Evolutionary conservation across 345 rosid species (phyloP), one percentile per base, ranked within the genome.

Genomic region (Reutealis trisperma): DNA sequence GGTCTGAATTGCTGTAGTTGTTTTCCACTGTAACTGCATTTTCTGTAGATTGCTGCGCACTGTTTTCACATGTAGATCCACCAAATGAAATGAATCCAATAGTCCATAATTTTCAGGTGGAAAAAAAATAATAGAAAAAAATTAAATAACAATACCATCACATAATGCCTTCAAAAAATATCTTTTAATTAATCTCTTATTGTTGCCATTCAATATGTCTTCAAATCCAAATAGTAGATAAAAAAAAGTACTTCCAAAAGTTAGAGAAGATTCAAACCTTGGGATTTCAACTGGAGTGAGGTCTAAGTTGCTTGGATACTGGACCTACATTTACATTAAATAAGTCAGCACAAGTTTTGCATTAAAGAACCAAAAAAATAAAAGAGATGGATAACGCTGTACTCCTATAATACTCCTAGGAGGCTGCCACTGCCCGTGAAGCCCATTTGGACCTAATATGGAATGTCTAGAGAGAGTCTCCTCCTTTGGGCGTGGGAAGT

Each of bases 391-490:
- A 77, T 68, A 79, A 67, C 60, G 58, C 0, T 78, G 49, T 85
- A 96, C 99, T 92, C 86, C 80, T 72, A 72, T 82, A 78, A 87
- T 84, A 81, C 66, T 84, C 81, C 54, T 84, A 0, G 98, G 96
- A 18, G 93, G 93, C 87, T 93, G 92, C 98, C 97, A 92, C 49
- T 79, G 89, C 68, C 93, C 98, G 83, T 71, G 64, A 71, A 93
- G 93, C 78, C 98, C 98, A 83, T 76, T 86, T 63, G 97, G 94
- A 76, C 99, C 99, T 74, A 96, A 81, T 79, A 96, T 86, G 71
- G 99, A 93, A 84, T 96, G 98, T 83, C 85, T 91, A 34, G 96
- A 91, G 51, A 96, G 97, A 67, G 94, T 88, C 84, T 96, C 98
- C 55, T 91, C 93, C 71, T 80, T 93, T 44, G 98, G 98, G 54